A percentile compares a stretch with the other conserved stretches of the same genome.
Conservation (phyloP, 805 yeast species). For the Maudiozyma turicensis region DNA sequence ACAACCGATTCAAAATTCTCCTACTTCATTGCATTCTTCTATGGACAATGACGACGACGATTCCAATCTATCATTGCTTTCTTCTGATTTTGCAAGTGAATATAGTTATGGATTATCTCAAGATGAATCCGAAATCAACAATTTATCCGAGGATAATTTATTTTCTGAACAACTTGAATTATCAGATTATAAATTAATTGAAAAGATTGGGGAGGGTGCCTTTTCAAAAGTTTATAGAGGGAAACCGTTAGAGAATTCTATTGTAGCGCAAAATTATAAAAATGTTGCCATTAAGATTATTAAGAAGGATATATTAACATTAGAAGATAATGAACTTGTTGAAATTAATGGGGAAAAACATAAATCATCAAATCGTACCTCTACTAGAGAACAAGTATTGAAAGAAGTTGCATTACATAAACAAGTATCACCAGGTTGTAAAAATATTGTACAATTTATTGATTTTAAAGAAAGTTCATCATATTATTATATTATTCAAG, state of each 20-base stretch:
- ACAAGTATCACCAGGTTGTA: constrained; percentile 39
- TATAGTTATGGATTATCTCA: not conserved
- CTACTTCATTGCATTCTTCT: no score
- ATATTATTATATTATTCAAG: constrained; percentile 62
- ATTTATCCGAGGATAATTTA: constrained; percentile 10
- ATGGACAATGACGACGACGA: not conserved
- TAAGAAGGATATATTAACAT: constrained; percentile 47
- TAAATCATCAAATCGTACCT: constrained; percentile 6
- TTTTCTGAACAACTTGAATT: constrained; percentile 29
- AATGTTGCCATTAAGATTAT: constrained; percentile 49
- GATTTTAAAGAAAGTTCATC: constrained; percentile 56
- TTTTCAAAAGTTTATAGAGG: constrained; percentile 69
- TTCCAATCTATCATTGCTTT: constrained; percentile 1
- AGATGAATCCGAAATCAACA: constrained; percentile 6
- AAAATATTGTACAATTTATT: constrained; percentile 53
- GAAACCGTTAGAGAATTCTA: constrained; percentile 14
- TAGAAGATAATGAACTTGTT: not conserved
- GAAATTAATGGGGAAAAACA: constrained; percentile 6
- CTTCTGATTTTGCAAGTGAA: not conserved
- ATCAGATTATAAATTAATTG: constrained; percentile 32
- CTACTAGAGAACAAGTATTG: constrained; percentile 46
- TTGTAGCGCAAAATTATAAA: constrained; percentile 7
- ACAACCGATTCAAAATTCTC: no score
- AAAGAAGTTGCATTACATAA: constrained; percentile 72
- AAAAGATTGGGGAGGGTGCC: constrained; percentile 72